These are phyloP conservation scores for Ogataea glucozyma DNA, from an alignment of 805 yeast species.

Conservation along the genomic window DNA sequence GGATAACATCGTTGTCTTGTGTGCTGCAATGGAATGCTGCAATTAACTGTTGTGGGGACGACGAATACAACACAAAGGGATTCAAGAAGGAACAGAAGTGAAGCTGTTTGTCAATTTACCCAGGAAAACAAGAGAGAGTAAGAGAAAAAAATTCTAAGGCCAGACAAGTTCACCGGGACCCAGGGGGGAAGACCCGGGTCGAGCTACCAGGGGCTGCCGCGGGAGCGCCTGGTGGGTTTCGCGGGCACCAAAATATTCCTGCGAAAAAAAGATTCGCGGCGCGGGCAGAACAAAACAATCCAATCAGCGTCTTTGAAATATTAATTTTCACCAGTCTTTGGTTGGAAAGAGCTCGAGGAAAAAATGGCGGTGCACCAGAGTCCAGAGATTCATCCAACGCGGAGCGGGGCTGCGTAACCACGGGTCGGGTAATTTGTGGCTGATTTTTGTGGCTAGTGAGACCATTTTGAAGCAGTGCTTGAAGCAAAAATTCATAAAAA, in stretches of 20 bases:
- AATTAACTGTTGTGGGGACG: conserved; percentile 1
- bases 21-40: conserved; percentile 7
- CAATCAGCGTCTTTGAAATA: conserved; percentile 22
- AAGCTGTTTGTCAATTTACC: no score
- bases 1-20: conserved; percentile 33
- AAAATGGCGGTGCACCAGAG: conserved; percentile 1
- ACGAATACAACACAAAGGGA: neutral
- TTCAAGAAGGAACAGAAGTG: neutral
- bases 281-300: conserved; percentile 7
- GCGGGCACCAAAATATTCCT: neutral
- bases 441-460: neutral
- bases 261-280: neutral
- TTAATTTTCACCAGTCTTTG: conserved; percentile 11
- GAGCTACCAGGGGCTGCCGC: neutral
- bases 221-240: neutral
- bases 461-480: neutral
- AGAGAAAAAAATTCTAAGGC: neutral
- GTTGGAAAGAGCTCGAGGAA: neutral
- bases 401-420: conserved; percentile 4
- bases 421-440: conserved; percentile 1
- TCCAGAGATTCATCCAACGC: neutral
- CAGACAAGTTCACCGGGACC: neutral
- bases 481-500: neutral
- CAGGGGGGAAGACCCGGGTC: neutral
- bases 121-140: neutral